phyloP scores from a whole-genome alignment of 106 monocot genomes.

The Acanthochlamys bracteata region DNA sequence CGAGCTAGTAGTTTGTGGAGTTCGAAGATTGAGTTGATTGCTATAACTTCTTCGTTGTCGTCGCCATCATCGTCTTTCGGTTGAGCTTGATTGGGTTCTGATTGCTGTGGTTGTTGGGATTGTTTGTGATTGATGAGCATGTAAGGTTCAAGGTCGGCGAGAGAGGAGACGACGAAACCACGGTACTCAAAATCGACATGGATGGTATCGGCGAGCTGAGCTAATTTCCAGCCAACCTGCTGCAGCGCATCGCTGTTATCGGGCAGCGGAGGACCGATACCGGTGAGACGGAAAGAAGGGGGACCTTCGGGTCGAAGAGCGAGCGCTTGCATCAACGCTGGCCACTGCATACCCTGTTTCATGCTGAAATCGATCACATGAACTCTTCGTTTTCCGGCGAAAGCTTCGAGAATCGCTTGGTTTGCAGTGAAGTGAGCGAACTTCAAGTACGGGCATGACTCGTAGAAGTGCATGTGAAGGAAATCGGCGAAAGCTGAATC shows the following conservation, averaged over 20 bases:
- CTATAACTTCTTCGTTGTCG: slow-evolving; percentile 47
- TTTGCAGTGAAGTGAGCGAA: slow-evolving; percentile 99
- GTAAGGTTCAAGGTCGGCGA: slow-evolving; percentile 73
- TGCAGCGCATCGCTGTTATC: slow-evolving; percentile 67
- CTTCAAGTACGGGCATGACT: slow-evolving; percentile 84
- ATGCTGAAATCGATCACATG: slow-evolving; percentile 92
- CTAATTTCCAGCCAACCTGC: slow-evolving; percentile 85
- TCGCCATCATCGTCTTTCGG: neutral
- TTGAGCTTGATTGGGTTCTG: neutral
- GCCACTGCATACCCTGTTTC: slow-evolving; percentile 98
- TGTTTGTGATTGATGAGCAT: slow-evolving; percentile 28
- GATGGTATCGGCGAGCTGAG: slow-evolving; percentile 67
- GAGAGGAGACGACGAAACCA: slow-evolving; percentile 44
- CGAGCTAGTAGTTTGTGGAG: slow-evolving; percentile 60
- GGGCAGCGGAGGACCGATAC: slow-evolving; percentile 69
- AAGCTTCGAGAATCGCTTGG: slow-evolving; percentile 94
- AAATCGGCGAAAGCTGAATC: slow-evolving; percentile 47
- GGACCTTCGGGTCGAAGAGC: slow-evolving; percentile 82
- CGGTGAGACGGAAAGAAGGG: slow-evolving; percentile 77
- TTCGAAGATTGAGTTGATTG: slow-evolving; percentile 82
- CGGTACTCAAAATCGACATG: slow-evolving; percentile 74
- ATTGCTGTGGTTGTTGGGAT: neutral
- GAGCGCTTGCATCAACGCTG: slow-evolving; percentile 80
- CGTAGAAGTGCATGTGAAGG: slow-evolving; percentile 88
- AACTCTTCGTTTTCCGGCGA: slow-evolving; percentile 51